Percentiles rank a stretch among this genome's conserved stretches.
Conservation (phyloP, 352 stramenopile genomes). For the Phytophthora foliorum region DNA sequence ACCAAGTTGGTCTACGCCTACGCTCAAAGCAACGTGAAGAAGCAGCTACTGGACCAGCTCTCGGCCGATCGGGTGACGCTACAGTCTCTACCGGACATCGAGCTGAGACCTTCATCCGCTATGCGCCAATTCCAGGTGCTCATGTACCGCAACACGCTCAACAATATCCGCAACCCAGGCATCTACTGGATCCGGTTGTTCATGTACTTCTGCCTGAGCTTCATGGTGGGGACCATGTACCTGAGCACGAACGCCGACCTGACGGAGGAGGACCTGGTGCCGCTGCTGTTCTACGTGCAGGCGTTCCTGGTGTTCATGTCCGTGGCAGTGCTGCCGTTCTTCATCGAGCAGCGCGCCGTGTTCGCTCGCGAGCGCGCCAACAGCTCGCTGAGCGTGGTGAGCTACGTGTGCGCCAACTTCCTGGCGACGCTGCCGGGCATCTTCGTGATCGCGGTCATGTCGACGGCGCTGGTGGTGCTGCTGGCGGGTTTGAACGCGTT, state of each 20-base stretch:
- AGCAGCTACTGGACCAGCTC: conserved; percentile 10
- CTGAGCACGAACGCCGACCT: conserved; percentile 58
- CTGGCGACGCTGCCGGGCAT: conserved; percentile 75
- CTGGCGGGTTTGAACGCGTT: conserved; percentile 66
- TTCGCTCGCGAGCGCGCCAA: conserved; percentile 69
- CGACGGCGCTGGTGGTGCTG: conserved; percentile 57
- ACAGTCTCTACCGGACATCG: conserved; percentile 30
- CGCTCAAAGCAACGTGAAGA: conserved; percentile 22
- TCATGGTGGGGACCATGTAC: conserved; percentile 84
- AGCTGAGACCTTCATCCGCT: conserved; percentile 33
- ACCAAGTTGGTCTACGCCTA: conserved; percentile 34
- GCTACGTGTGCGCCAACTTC: conserved; percentile 82
- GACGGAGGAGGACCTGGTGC: conserved; percentile 50
- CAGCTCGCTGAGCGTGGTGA: conserved; percentile 76
- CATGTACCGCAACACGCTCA: conserved; percentile 64
- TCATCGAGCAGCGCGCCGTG: conserved; percentile 87
- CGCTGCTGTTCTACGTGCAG: conserved; percentile 88
- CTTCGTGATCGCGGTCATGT: conserved; percentile 70
- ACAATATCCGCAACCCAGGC: conserved; percentile 72
- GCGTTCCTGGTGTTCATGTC: conserved; percentile 93
- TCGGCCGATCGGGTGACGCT: conserved; percentile 25
- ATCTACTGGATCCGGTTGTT: conserved; percentile 77
- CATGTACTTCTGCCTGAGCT: conserved; percentile 77
- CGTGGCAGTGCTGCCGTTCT: conserved; percentile 87
- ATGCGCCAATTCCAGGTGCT: conserved; percentile 55